phyloP scores from a whole-genome alignment of 2,329 filamentous ascomycete genomes.

The Macrophomina tecta region DNA sequence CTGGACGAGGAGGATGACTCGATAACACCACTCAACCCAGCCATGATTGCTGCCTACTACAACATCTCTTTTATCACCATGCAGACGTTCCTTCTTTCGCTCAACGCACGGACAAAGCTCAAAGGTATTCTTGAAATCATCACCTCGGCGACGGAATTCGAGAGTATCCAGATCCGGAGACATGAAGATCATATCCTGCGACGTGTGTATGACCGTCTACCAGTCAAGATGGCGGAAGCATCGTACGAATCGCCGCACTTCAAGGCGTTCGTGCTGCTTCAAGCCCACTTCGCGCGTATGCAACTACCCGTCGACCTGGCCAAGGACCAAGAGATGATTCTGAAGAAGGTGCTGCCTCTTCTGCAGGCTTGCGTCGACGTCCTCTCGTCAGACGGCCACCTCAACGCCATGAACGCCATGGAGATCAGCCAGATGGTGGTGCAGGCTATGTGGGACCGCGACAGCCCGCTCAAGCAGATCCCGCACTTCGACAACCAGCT shows the following conservation, averaged over 20 bases:
- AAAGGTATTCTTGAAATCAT: slow-evolving; percentile 98
- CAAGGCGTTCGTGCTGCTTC: slow-evolving; percentile 95
- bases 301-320: slow-evolving; percentile 93
- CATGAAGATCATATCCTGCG: slow-evolving; percentile 89
- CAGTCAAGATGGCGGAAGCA: slow-evolving; percentile 90
- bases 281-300: slow-evolving; percentile 97
- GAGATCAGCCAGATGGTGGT: slow-evolving; percentile 99
- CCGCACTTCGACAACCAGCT: slow-evolving; percentile 88
- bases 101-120: slow-evolving; percentile 87
- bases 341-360: slow-evolving; percentile 83
- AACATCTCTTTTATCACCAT: slow-evolving; percentile 99
- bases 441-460: slow-evolving; percentile 98
- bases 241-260: slow-evolving; percentile 95
- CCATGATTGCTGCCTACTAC: slow-evolving; percentile 99
- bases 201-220: slow-evolving; percentile 91
- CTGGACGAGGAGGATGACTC: slow-evolving; percentile 88
- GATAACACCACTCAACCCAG: slow-evolving; percentile 87
- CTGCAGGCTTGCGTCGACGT: slow-evolving; percentile 94
- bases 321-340: slow-evolving; percentile 90
- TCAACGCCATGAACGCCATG: slow-evolving; percentile 98
- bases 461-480: slow-evolving; percentile 96
- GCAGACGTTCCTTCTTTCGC: slow-evolving; percentile 95
- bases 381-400: slow-evolving; percentile 89
- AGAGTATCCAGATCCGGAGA: slow-evolving; percentile 89
- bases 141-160: slow-evolving; percentile 95